Evolutionary conservation across 495 filamentous ascomycete genomes (phyloP), one percentile per base, ranked within the genome.

Genomic region (Trichodelitschia bisporula): DNA sequence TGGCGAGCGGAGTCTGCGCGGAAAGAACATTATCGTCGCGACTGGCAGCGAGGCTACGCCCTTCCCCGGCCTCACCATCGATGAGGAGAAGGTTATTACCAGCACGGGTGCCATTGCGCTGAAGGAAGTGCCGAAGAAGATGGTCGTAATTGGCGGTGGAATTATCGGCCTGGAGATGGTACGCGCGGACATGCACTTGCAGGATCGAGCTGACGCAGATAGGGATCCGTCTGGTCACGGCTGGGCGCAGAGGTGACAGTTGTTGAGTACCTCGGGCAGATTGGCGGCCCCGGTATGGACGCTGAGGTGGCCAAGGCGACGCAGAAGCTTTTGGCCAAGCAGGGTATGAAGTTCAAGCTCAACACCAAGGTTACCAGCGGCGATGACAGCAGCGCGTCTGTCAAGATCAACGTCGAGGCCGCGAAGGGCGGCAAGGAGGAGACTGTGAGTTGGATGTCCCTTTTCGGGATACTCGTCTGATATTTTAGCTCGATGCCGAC

Each of bases 81-180:
- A 97, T 44, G 86, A 97, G 67, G 77, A 92, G 70, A 74, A 74
- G 57, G 77, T 97, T 43, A 62, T 97, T 48, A 91, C 82, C 39
- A 90, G 78, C 59, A 95, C 86, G 25, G 86, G 86, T 40, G 86
- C 86, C 42, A 72, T 97, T 47, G 61, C 77, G 14, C 62, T 97
- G 26, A 57, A 75, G 39, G 62, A 89, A 61, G 77, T 95, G 18
- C 86, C 86, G 26, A 80, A 93, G 68, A 89, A 82, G 64, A 75
- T 97, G 79, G 58, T 84, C 37, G 86, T 97, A 39, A 95, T 97
- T 43, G 86, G 86, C 40, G 86, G 86, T 50, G 86, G 86, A 51
- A 97, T 97, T 51, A 97, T 97, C 47, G 86, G 86, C 49, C 67
- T 97, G 21, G 86, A 97, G 59, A 95, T 97, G 86, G 72, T 74